These are phyloP conservation scores for Dendrobium chrysotoxum DNA, from an alignment of 106 monocot genomes.

Conservation along the genomic window DNA sequence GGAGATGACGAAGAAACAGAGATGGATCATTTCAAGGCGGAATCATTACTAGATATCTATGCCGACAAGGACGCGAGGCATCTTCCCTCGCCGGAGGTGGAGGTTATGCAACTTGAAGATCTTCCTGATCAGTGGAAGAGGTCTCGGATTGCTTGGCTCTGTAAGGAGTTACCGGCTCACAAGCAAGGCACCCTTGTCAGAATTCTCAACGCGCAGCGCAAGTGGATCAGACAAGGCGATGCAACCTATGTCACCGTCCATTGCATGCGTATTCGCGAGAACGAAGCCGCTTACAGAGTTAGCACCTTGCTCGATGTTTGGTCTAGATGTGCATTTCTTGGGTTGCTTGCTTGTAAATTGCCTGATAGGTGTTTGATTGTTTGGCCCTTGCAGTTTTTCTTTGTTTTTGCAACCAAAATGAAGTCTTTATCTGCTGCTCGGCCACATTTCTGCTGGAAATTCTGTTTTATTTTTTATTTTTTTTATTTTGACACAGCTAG, in stretches of 20 bases:
- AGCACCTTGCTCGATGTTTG: not conserved
- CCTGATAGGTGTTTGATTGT: conserved; percentile 28
- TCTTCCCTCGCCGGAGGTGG: conserved; percentile 35
- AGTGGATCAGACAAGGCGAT: conserved; percentile 87
- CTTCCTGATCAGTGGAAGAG: conserved; percentile 95
- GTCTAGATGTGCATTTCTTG: not conserved
- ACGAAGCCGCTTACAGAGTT: conserved; percentile 73
- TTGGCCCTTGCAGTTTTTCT: conserved; percentile 6
- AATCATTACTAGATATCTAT: conserved; percentile 6
- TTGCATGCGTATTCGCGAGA: conserved; percentile 81
- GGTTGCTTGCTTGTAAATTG: not conserved
- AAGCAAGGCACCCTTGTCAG: conserved; percentile 64
- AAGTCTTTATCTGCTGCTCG: not conserved
- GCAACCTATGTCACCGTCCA: conserved; percentile 66
- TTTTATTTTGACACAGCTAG: not conserved
- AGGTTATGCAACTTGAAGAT: conserved; percentile 75
- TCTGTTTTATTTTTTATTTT: not conserved
- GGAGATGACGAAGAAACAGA: conserved; percentile 5
- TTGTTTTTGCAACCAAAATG: not conserved
- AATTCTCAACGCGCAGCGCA: conserved; percentile 85
- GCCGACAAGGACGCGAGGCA: conserved; percentile 35
- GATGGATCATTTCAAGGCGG: conserved; percentile 3
- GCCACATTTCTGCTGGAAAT: not conserved
- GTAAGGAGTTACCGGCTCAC: conserved; percentile 87
- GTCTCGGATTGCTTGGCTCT: conserved; percentile 90